A percentile compares a stretch with the other conserved stretches of the same genome.
phyloP scores from a whole-genome alignment of 2,329 filamentous ascomycete genomes.

The Tolypocladium guangdongense region DNA sequence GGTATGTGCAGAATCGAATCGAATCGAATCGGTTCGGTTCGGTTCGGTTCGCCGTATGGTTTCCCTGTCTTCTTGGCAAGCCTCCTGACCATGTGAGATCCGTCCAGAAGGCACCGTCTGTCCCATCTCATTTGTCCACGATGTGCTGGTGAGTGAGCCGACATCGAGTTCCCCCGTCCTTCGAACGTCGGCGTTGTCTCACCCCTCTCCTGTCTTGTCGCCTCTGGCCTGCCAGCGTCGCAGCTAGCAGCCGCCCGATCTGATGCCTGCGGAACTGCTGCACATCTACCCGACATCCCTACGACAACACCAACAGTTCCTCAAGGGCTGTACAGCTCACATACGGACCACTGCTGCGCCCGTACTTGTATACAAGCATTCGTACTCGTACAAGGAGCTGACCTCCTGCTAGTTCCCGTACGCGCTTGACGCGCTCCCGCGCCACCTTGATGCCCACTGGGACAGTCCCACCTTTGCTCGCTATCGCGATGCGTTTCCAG shows the following conservation, averaged over 20 bases:
- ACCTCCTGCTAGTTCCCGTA: constrained; percentile 57
- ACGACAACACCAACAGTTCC: not conserved
- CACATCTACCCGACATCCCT: constrained; percentile 7
- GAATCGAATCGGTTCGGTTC: not conserved
- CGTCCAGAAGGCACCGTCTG: constrained; percentile 66
- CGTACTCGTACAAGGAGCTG: constrained; percentile 2
- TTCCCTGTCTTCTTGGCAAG: not conserved
- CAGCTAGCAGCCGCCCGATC: not conserved
- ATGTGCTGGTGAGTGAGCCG: constrained; percentile 57
- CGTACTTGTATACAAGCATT: too few species aligned
- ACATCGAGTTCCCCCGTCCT: not conserved
- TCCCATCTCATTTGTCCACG: constrained; percentile 75
- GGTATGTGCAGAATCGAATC: constrained; percentile 14
- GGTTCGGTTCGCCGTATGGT: not conserved
- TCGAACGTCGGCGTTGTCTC: not conserved
- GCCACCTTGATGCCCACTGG: constrained; percentile 57
- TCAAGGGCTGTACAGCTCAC: not conserved
- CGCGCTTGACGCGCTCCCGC: constrained; percentile 55
- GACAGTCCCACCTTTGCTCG: constrained; percentile 49
- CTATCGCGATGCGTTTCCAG: constrained; percentile 63
- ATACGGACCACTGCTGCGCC: not conserved
- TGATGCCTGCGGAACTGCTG: not conserved
- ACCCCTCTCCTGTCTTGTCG: not conserved
- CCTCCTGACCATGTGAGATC: not conserved
- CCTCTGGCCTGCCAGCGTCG: not conserved